Conservation (phyloP, 2,329 filamentous ascomycete genomes). For the Pseudocercospora vitis region DNA sequence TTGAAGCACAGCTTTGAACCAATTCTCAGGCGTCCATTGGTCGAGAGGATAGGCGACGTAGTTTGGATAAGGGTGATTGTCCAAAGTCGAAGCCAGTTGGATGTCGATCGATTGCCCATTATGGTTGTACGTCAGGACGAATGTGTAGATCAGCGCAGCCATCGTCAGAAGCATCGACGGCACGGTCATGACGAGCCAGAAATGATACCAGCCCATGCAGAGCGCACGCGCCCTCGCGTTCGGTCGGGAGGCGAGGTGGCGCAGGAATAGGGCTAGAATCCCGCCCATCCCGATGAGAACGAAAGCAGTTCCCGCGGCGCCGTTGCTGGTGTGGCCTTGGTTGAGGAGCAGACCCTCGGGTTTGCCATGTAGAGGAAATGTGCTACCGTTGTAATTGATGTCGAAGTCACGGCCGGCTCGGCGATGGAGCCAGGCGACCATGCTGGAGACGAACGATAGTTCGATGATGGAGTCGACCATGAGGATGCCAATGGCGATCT, state of each 20-base stretch:
- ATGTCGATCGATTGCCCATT: conserved; percentile 30
- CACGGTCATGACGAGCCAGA: conserved; percentile 31
- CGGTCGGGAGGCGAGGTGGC: conserved; percentile 13
- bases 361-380: conserved; percentile 43
- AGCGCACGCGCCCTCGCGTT: conserved; percentile 5
- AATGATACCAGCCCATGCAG: conserved; percentile 18
- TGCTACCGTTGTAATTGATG: conserved; percentile 29
- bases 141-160: conserved; percentile 31
- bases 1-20: conserved; percentile 32
- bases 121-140: conserved; percentile 29
- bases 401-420: conserved; percentile 29
- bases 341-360: conserved; percentile 38
- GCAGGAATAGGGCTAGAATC: conserved; percentile 28
- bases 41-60: conserved; percentile 31
- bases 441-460: conserved; percentile 31
- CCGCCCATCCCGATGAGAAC: conserved; percentile 34
- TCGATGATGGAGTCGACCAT: conserved; percentile 33
- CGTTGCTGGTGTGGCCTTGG: conserved; percentile 36
- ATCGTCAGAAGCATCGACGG: conserved; percentile 30
- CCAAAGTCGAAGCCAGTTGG: conserved; percentile 22
- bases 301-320: conserved; percentile 35
- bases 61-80: conserved; percentile 32
- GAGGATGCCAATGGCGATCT: conserved; percentile 25
- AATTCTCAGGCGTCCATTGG: conserved; percentile 35
- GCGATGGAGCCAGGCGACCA: conserved; percentile 34